These are phyloP conservation scores for Myrica gale DNA, from an alignment of 306 rosid species.

Conservation along the genomic window DNA sequence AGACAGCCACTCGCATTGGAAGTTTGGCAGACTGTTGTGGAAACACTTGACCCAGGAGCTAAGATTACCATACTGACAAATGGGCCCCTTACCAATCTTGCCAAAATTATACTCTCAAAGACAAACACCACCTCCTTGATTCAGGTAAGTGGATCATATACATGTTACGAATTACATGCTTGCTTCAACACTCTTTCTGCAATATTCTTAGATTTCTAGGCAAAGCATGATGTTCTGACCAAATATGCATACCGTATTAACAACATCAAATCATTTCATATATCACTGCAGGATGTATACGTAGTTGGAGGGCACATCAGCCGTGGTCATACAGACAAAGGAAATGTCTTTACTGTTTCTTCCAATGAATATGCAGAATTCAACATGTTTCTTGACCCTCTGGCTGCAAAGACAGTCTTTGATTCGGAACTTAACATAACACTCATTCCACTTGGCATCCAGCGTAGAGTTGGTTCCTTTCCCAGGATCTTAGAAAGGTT, in stretches of 20 bases:
- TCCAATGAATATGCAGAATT: slow-evolving; percentile 76
- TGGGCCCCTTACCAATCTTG: slow-evolving; percentile 93
- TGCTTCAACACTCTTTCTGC: too few species aligned
- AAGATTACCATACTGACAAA: slow-evolving; percentile 75
- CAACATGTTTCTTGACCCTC: slow-evolving; percentile 85
- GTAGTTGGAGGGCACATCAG: slow-evolving; percentile 81
- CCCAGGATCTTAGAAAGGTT: slow-evolving; percentile 32
- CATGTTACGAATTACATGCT: background rate
- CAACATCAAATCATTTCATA: slow-evolving; percentile 7
- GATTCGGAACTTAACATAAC: slow-evolving; percentile 58
- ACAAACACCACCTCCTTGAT: slow-evolving; percentile 51
- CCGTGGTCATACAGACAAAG: slow-evolving; percentile 44
- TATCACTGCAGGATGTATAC: slow-evolving; percentile 60
- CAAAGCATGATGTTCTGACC: background rate
- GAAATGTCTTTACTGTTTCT: slow-evolving; percentile 69
- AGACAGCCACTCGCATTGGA: slow-evolving; percentile 73
- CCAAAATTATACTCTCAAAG: slow-evolving; percentile 48
- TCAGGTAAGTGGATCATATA: slow-evolving; percentile 43
- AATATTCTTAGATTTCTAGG: background rate
- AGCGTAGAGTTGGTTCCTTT: slow-evolving; percentile 53
- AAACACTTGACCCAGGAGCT: slow-evolving; percentile 49
- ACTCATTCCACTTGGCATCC: slow-evolving; percentile 68
- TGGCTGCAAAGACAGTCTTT: slow-evolving; percentile 68
- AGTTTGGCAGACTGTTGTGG: slow-evolving; percentile 66
- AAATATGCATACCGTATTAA: slow-evolving; percentile 3